A percentile compares a stretch with the other conserved stretches of the same genome.
These are phyloP conservation scores for Coemansia reversa DNA, from an alignment of 192 early-diverging fungal genomes.

Conservation along the genomic window DNA sequence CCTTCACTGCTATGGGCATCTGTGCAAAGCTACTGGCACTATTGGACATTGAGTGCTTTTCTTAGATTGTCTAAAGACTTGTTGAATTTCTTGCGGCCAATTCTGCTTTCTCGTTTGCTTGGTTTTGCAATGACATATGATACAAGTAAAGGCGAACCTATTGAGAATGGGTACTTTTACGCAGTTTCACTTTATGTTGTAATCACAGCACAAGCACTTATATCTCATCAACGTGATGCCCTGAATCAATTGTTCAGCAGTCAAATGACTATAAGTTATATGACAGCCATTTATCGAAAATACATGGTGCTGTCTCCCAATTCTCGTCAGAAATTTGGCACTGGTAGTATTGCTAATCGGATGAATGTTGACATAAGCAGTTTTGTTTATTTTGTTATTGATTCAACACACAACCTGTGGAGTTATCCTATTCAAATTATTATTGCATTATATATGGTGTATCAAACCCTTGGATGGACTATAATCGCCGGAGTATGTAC, in stretches of 20 bases:
- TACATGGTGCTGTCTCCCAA: constrained; percentile 75
- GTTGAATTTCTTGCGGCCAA: constrained; percentile 75
- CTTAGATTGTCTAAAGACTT: constrained; percentile 79
- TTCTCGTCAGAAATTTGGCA: constrained; percentile 74
- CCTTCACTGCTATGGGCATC: constrained; percentile 75
- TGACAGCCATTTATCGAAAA: constrained; percentile 24
- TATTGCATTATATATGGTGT: constrained; percentile 74
- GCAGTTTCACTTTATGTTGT: constrained; percentile 76
- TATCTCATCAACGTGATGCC: constrained; percentile 85
- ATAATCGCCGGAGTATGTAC: constrained; percentile 82
- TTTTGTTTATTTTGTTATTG: constrained; percentile 61
- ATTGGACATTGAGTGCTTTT: constrained; percentile 69
- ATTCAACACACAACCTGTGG: constrained; percentile 74
- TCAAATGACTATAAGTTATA: constrained; percentile 68
- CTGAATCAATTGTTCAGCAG: constrained; percentile 67
- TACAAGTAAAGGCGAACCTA: constrained; percentile 56
- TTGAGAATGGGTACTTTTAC: constrained; percentile 77
- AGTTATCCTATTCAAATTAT: constrained; percentile 76
- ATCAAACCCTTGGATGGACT: constrained; percentile 75
- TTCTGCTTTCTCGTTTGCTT: constrained; percentile 72
- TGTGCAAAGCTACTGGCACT: constrained; percentile 60
- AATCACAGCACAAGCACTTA: constrained; percentile 71
- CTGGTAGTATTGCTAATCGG: constrained; percentile 70
- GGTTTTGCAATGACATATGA: constrained; percentile 49
- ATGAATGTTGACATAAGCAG: constrained; percentile 68